Base-by-base conservation (phyloP, 75 land plant species). In the Pinus albicaulis region DNA sequence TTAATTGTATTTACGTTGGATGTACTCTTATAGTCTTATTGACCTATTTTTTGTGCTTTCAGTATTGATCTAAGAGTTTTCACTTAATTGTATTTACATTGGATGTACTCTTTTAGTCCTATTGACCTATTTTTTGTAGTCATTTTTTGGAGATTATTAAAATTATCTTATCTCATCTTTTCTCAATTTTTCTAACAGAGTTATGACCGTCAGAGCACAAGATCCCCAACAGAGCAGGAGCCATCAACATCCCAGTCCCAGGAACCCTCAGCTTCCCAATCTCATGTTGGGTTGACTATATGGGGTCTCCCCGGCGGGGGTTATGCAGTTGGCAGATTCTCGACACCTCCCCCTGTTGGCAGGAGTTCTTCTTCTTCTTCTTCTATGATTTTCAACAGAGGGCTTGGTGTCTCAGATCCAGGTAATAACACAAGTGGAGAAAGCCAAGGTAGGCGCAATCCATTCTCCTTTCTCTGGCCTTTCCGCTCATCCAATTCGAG, bases 281-380 rank as follows among this genome's bases (percentile, higher is more conserved):
- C n/a, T 11, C 52, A 38, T n/a, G 83, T 86, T 16, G 93, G 90
- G 44, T 68, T 91, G 7, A 91, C 90, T 2, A 91, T 91, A 23
- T 88, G 93, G 93, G 78, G 90, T 76, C 76, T 91, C 14, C 93
- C 93, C 2, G 92, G 90, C 31, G 90, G 92, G 0, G 92, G 92
- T 5, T 90, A 88, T 66, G 92, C 92, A 10, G 90, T 90, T 4
- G 92, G 92, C 63, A 76, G 93, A 73, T 88, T 86, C 59, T 58
- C 82, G 13, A 64, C 5, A 8, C 68, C 68, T 36, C 41, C 38
- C 7, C 41, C 38, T 4, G 68, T 34, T 7, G 22, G 23, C 71
- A 68, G 14, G 48, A 68, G 48, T 31, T 28, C 7, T 13, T 19
- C 44, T 20, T 38, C 19, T 28, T 28, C 44, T 38, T 36, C 70